phyloP scores from a whole-genome alignment of 148 eudicot genomes.

The Cornus kousa region DNA sequence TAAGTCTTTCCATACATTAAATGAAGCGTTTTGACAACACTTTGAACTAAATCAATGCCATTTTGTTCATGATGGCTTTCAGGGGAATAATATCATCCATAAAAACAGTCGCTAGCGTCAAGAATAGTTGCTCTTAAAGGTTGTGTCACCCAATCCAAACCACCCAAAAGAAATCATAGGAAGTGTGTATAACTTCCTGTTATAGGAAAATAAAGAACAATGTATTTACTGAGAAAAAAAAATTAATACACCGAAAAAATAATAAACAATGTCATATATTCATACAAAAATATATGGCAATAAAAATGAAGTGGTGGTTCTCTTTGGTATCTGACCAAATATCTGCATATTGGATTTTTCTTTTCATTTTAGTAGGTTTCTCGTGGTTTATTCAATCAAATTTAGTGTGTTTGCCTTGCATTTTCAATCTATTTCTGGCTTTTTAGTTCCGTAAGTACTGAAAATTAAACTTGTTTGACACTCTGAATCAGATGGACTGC shows the following conservation, averaged over 20 bases:
- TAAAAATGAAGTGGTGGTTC: not conserved
- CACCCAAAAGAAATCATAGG: too few relatives aligned
- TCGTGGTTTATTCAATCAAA: not conserved
- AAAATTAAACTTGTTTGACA: not conserved
- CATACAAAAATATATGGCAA: not conserved
- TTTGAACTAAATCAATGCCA: too few relatives aligned
- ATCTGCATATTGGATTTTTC: not conserved
- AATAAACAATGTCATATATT: too few relatives aligned
- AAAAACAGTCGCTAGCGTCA: too few relatives aligned
- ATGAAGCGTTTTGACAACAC: too few relatives aligned
- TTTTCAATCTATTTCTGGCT: not conserved
- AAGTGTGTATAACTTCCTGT: not conserved
- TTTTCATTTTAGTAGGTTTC: not conserved
- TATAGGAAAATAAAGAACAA: not conserved
- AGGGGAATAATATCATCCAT: too few relatives aligned
- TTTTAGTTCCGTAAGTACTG: not conserved
- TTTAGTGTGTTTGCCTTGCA: not conserved
- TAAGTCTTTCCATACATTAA: too few relatives aligned
- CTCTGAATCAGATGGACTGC: conserved; percentile 40
- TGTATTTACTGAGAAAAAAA: not conserved
- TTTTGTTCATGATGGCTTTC: too few relatives aligned
- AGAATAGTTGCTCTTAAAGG: too few relatives aligned
- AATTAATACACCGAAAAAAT: not conserved
- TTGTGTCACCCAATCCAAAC: too few relatives aligned
- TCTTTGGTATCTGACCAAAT: not conserved